These are phyloP conservation scores for Trichosporon sp. DNA, from an alignment of 1,284 basidiomycete genomes.

Conservation along the genomic window DNA sequence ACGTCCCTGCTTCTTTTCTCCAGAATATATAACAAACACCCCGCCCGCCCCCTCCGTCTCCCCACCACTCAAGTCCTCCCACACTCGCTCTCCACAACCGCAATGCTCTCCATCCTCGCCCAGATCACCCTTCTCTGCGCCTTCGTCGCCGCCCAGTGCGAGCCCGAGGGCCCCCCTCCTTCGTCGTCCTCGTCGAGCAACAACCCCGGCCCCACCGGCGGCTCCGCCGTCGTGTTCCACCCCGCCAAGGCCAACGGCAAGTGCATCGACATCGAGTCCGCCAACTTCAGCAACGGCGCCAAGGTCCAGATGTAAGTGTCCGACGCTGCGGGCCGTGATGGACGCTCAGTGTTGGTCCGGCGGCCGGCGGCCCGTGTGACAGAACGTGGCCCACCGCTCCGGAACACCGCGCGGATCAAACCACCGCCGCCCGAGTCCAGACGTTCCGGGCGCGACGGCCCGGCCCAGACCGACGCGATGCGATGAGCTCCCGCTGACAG, in stretches of 20 bases:
- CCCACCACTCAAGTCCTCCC: background rate
- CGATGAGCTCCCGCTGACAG: background rate
- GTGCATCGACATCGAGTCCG: constrained; percentile 21
- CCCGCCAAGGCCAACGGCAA: constrained; percentile 13
- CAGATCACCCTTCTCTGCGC: constrained; percentile 16
- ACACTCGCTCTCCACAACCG: background rate
- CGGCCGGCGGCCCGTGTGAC: background rate
- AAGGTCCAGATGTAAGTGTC: constrained; percentile 22
- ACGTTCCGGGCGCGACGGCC: background rate
- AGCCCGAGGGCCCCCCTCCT: constrained; percentile 9
- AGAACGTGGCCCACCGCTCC: background rate
- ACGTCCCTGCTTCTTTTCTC: background rate
- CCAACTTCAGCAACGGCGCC: constrained; percentile 22
- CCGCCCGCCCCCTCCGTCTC: background rate
- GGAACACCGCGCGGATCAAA: background rate
- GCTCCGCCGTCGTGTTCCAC: constrained; percentile 10
- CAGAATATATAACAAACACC: constrained; percentile 4
- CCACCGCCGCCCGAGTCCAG: background rate
- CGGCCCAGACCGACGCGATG: background rate
- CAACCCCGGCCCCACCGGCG: constrained; percentile 11
- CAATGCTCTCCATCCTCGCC: constrained; percentile 16
- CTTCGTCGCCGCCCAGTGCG: constrained; percentile 15
- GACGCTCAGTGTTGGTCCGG: too few species aligned
- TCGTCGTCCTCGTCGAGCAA: constrained; percentile 12
- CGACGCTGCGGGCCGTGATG: too few species aligned